Base-by-base conservation (phyloP, 1,284 basidiomycete genomes). In the Trametes hirsuta region DNA sequence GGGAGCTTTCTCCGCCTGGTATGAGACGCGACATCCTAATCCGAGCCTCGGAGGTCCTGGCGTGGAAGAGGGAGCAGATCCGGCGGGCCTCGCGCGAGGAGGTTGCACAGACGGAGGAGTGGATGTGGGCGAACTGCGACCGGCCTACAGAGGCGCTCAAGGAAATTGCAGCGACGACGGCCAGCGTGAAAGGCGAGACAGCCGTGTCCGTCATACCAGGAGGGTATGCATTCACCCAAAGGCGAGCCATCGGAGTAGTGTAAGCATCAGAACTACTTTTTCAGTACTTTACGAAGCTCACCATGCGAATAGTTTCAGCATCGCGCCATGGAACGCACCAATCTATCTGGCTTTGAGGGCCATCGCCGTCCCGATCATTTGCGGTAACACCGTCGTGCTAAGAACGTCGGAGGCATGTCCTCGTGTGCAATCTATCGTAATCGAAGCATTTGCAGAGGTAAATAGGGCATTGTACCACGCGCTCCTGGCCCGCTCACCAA, bases 361-460 rank as follows among this genome's bases (percentile, higher is more conserved):
- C 0, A 74, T 85, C 45, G 74, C 79, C 3, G 74, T 82, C 14
- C 83, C 86, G 0, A 75, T 88, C 21, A 74, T 87, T 3, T 84
- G 83, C 34, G 87, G 86, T 2, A 88, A 88, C 70, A 84, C 85
- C 2, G 81, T 85, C 11, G 77, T 90, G 0, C 68, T 88, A 35
- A 86, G 86, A 66, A 79, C 81, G 3, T 85, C 84, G 0, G 86
- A 88, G 64, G 71, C 75, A 57, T 81, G 79, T 46, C 86, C 87
- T 0, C 71, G 77, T 1, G 77, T 74, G 14, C 83, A 85, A 61
- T 71, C 77, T 1, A 69, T 84, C 6, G 75, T 84, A 5, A 76
- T 77, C 0, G 82, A 86, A 64, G 63, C 81, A 37, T 76, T 84
- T 36, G 71, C 79, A 24, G 81, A 84, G 64, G 75, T 74, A 24